Evolutionary conservation across 1,284 basidiomycete genomes (phyloP), one percentile per base, ranked within the genome.

Genomic region (Pyrrhoderma noxium): DNA sequence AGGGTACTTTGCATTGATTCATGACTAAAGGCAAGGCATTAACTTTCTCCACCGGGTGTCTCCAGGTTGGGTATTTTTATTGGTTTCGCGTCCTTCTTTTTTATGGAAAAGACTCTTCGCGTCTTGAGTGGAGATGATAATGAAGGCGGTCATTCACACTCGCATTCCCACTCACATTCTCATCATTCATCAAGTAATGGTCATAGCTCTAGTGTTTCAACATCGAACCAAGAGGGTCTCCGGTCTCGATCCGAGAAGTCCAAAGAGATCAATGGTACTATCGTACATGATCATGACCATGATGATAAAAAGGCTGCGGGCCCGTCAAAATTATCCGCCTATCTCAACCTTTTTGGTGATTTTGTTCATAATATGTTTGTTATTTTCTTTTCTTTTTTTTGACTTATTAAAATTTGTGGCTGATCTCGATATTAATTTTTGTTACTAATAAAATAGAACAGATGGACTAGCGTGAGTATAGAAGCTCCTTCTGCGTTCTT

Each of bases 321-420:
- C 25, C 77, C 84, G 16, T 86, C 89, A 40, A 89, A 87, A 64
- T 69, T 92, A 47, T 91, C 89, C 5, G 91, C 90, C 3, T 93
- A 93, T 66, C 75, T 93, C 43, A 93, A 93, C 68, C 73, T 93
- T 49, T 92, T 93, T 64, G 89, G 89, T 37, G 90, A 93, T 64
- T 92, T 93, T 65, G 89, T 88, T 31, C 86, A 89, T 61, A 89
- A 89, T 62, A 89, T 89, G 85, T 87, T 61, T 64, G 80, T 64
- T 47, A 27, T 45, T 14, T n/a, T 54, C 51, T 16, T 11, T 45
- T 3, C 37, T 13, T 2, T 3, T 52, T 36, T 58, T 56, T 57
- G 49, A 18, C 22, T 9, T 18, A 8, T 16, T 7, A 46, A 25
- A 31, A 27, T 16, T 25, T 16, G 14, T n/a, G n/a, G 22, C 25